Conservation (phyloP, 2,329 filamentous ascomycete species). For the Aspergillus felis region DNA sequence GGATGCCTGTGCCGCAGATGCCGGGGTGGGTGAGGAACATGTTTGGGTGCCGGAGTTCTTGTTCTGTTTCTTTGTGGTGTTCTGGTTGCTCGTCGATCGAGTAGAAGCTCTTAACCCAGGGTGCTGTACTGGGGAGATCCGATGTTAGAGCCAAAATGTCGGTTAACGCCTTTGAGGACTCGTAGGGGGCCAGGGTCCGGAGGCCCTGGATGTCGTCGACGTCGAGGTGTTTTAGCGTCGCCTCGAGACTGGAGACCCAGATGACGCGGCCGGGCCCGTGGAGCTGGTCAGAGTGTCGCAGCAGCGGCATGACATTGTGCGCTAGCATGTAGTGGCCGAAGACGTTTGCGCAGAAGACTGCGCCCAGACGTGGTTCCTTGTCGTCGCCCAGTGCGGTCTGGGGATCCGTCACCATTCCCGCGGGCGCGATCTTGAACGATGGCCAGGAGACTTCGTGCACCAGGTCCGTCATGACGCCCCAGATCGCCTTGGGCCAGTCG, state of each 20-base stretch:
- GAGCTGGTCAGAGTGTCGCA: constrained; percentile 49
- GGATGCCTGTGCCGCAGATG: constrained; percentile 75
- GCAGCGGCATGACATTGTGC: constrained; percentile 72
- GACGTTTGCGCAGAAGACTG: constrained; percentile 85
- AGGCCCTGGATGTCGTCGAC: constrained; percentile 74
- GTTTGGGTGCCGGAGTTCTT: constrained; percentile 44
- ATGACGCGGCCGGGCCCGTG: constrained; percentile 63
- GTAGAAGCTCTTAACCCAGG: constrained; percentile 58
- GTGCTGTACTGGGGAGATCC: constrained; percentile 59
- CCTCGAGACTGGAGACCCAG: constrained; percentile 84
- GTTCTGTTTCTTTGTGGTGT: constrained; percentile 16
- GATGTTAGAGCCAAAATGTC: constrained; percentile 77
- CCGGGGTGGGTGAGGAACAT: constrained; percentile 84
- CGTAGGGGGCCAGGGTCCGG: constrained; percentile 63
- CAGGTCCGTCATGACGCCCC: constrained; percentile 57
- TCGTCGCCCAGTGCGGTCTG: constrained; percentile 42
- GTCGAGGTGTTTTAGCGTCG: constrained; percentile 54
- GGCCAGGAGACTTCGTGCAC: constrained; percentile 72
- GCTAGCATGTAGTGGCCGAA: constrained; percentile 92
- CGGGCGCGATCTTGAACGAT: constrained; percentile 63
- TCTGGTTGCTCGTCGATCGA: constrained; percentile 27
- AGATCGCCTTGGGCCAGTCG: constrained; percentile 61
- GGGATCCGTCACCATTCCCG: constrained; percentile 52
- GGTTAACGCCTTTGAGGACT: constrained; percentile 80
- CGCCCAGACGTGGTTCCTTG: constrained; percentile 62